Evolutionary conservation across 2,329 filamentous ascomycete species (phyloP).

Genomic region (Claviceps humidiphila): DNA sequence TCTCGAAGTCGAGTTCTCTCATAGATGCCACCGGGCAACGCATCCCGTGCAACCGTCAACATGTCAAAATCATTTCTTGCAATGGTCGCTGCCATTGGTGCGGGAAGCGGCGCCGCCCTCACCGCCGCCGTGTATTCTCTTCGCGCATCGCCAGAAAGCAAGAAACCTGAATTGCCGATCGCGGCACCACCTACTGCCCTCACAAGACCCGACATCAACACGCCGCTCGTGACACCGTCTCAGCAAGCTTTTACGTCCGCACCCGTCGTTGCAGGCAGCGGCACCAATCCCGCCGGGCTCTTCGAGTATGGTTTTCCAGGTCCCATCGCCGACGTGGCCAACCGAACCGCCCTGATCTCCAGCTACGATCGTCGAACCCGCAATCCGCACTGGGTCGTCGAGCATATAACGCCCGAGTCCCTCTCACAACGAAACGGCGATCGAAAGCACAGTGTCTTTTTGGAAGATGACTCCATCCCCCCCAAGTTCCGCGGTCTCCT

Average conservation of each 20-base stretch:
- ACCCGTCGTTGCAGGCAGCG: slow-evolving; percentile 22
- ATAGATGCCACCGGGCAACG: slow-evolving; percentile 9
- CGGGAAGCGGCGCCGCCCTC: slow-evolving; percentile 61
- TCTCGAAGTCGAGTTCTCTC: not conserved
- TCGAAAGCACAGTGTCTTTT: slow-evolving; percentile 69
- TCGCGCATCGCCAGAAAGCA: slow-evolving; percentile 22
- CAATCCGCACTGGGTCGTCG: slow-evolving; percentile 89
- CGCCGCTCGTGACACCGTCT: slow-evolving; percentile 36
- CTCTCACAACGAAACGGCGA: slow-evolving; percentile 64
- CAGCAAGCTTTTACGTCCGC: slow-evolving; percentile 37
- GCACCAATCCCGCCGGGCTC: slow-evolving; percentile 61
- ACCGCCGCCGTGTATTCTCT: slow-evolving; percentile 56
- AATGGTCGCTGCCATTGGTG: slow-evolving; percentile 62
- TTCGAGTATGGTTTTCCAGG: slow-evolving; percentile 88
- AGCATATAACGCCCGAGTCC: slow-evolving; percentile 89
- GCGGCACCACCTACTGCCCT: slow-evolving; percentile 14
- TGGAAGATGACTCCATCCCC: slow-evolving; percentile 70
- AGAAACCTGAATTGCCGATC: slow-evolving; percentile 6
- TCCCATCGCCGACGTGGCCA: slow-evolving; percentile 70
- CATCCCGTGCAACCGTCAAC: slow-evolving; percentile 14
- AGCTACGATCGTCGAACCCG: slow-evolving; percentile 80
- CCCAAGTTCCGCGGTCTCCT: slow-evolving; percentile 79
- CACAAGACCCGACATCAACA: slow-evolving; percentile 7
- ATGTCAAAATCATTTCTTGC: slow-evolving; percentile 74
- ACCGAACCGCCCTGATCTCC: slow-evolving; percentile 64